phyloP scores from a whole-genome alignment of 495 filamentous ascomycete genomes.

The Penicillium cosmopolitanum region DNA sequence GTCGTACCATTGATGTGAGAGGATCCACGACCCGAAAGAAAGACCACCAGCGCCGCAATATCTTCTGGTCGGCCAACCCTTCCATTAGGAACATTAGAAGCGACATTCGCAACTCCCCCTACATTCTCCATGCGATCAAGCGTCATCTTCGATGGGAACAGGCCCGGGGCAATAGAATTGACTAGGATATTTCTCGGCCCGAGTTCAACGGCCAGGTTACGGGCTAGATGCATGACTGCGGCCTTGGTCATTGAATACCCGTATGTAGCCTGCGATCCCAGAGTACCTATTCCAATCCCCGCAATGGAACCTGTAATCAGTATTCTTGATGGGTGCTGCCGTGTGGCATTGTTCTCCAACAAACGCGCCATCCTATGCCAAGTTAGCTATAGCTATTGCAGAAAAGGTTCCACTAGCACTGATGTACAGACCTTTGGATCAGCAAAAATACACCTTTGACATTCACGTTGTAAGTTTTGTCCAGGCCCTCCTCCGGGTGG shows the following conservation, averaged over 20 bases:
- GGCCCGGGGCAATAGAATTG: slow-evolving; percentile 85
- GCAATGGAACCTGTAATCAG: slow-evolving; percentile 84
- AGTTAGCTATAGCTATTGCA: slow-evolving; percentile 10
- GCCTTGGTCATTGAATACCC: slow-evolving; percentile 86
- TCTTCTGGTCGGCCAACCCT: slow-evolving; percentile 78
- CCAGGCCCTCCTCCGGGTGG: slow-evolving; percentile 78
- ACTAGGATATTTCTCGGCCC: slow-evolving; percentile 77
- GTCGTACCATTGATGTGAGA: too few species aligned
- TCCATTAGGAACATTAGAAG: slow-evolving; percentile 68
- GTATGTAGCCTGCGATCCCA: slow-evolving; percentile 74
- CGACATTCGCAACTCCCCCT: slow-evolving; percentile 58
- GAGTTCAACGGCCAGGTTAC: slow-evolving; percentile 82
- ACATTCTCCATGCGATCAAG: slow-evolving; percentile 74
- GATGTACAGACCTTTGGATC: slow-evolving; percentile 59
- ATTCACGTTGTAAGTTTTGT: slow-evolving; percentile 92
- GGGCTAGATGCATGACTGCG: slow-evolving; percentile 73
- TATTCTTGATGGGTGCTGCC: slow-evolving; percentile 70
- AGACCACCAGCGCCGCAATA: slow-evolving; percentile 81
- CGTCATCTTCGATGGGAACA: slow-evolving; percentile 92
- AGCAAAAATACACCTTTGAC: slow-evolving; percentile 89
- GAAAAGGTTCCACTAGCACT: not conserved
- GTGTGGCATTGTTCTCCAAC: slow-evolving; percentile 65
- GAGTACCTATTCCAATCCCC: slow-evolving; percentile 70
- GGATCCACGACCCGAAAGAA: too few species aligned
- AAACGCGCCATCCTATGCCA: slow-evolving; percentile 75